These are phyloP conservation scores for Metschnikowia matae DNA, from an alignment of 805 yeast genomes.

Conservation along the genomic window DNA sequence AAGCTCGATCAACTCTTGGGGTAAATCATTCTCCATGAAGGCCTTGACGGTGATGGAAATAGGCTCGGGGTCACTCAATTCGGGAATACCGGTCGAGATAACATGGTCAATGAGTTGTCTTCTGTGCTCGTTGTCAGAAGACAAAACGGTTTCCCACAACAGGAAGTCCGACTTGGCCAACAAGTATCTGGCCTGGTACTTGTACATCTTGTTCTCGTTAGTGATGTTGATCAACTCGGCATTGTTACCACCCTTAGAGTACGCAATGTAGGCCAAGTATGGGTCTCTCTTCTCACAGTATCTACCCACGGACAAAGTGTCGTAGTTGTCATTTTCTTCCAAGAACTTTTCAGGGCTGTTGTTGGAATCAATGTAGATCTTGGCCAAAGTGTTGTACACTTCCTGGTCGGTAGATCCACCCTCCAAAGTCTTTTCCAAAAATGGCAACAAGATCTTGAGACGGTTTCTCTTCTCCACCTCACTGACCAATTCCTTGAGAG, in stretches of 20 bases:
- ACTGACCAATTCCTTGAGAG: slow-evolving; percentile 79
- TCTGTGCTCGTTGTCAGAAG: slow-evolving; percentile 76
- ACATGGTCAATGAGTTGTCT: slow-evolving; percentile 91
- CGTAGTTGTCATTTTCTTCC: slow-evolving; percentile 84
- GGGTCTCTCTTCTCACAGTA: slow-evolving; percentile 99
- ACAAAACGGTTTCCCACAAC: slow-evolving; percentile 78
- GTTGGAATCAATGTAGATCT: slow-evolving; percentile 95
- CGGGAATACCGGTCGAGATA: slow-evolving; percentile 94
- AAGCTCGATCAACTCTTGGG: slow-evolving; percentile 88
- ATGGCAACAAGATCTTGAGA: slow-evolving; percentile 85
- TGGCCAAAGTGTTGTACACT: slow-evolving; percentile 90
- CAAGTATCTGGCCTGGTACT: slow-evolving; percentile 96
- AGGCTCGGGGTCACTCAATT: slow-evolving; percentile 87
- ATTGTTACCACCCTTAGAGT: slow-evolving; percentile 92
- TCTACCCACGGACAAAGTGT: slow-evolving; percentile 92
- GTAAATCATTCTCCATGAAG: slow-evolving; percentile 92
- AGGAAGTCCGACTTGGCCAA: slow-evolving; percentile 80
- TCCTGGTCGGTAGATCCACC: slow-evolving; percentile 87
- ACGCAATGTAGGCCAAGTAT: slow-evolving; percentile 93
- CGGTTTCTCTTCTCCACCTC: slow-evolving; percentile 98
- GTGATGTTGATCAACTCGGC: slow-evolving; percentile 86
- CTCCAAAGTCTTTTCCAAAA: slow-evolving; percentile 81
- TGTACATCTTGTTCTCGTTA: slow-evolving; percentile 96
- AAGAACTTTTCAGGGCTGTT: slow-evolving; percentile 96
- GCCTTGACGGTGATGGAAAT: slow-evolving; percentile 91